Base-by-base conservation (phyloP, 192 early-diverging fungal genomes). In the Lobosporangium transversale region DNA sequence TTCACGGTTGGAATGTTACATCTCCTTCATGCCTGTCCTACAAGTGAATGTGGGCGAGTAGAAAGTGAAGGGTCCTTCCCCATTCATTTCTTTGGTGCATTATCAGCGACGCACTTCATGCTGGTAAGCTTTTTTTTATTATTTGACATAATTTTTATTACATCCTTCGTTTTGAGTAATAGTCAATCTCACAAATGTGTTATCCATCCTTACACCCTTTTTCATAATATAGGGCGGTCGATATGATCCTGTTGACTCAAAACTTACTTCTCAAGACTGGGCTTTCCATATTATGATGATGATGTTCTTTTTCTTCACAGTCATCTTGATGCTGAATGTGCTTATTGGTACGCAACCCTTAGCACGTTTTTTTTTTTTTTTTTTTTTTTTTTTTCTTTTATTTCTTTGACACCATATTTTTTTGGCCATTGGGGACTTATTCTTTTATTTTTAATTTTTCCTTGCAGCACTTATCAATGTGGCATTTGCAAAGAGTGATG, bases 311-410 rank as follows among this genome's bases (percentile, higher is more conserved):
- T 59, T 60, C 27, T 37, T 68, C 45, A 59, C 57, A 30, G 55
- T 52, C 1, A 60, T 68, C 27, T 40, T 68, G n/a, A 68, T 68
- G 66, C 45, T 68, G 32, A 68, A 68, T 48, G 57, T 68, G 20
- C 48, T 68, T 4, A 68, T 68, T 9, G 62, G 62, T 53, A 45
- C 45, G 58, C n/a, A 40, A 7, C 37, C 37, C 37, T 40, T 14
- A 40, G 37, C 14, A 10, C 8, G 8, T 40, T 7, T 40, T 14
- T 10, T 40, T 7, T 14, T 7, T 40, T 7, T 7, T 14, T 40
- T 10, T 48, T 3, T 7, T 2, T 47, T 20, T 48, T 23, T 48
- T 48, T 18, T 48, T 7, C n/a, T 6, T 48, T 48, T 20, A 48
- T 48, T 7, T 14, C 12, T 12, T 15, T 14, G 14, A 40, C 14